These are phyloP conservation scores for Trichodelitschia bisporula DNA, from an alignment of 495 filamentous ascomycete genomes.

Conservation along the genomic window DNA sequence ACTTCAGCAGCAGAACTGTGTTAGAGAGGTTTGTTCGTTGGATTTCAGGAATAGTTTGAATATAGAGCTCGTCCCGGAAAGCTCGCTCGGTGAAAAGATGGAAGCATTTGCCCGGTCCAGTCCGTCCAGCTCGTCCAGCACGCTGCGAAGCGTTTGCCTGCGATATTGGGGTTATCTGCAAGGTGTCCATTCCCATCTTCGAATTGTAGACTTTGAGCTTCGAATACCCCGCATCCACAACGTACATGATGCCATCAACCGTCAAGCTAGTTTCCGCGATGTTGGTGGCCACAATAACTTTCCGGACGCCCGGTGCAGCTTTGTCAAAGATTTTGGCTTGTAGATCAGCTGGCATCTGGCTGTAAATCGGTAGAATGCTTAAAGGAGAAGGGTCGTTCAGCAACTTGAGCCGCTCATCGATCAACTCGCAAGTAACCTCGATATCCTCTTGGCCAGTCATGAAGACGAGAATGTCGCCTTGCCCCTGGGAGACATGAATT, in stretches of 20 bases:
- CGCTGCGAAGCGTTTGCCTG: conserved; percentile 90
- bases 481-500: conserved; percentile 84
- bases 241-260: conserved; percentile 98
- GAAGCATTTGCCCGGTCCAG: conserved; percentile 87
- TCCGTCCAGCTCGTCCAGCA: conserved; percentile 81
- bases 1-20: conserved; percentile 84
- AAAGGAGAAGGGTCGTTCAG: conserved; percentile 90
- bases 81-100: conserved; percentile 86
- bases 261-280: conserved; percentile 97
- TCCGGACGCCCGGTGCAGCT: conserved; percentile 71
- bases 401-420: conserved; percentile 69
- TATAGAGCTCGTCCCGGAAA: conserved; percentile 90
- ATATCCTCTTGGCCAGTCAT: conserved; percentile 99
- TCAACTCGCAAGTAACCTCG: conserved; percentile 80
- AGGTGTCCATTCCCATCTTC: conserved; percentile 95
- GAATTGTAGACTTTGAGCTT: conserved; percentile 99
- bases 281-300: conserved; percentile 96
- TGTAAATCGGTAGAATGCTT: conserved; percentile 92
- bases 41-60: conserved; percentile 95
- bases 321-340: conserved; percentile 95
- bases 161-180: conserved; percentile 94
- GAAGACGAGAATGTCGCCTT: conserved; percentile 90
- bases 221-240: conserved; percentile 86
- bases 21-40: conserved; percentile 91
- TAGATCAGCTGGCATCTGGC: conserved; percentile 95